Conservation (phyloP, 495 filamentous ascomycete genomes). For the Hypomontagnella monticulosa region DNA sequence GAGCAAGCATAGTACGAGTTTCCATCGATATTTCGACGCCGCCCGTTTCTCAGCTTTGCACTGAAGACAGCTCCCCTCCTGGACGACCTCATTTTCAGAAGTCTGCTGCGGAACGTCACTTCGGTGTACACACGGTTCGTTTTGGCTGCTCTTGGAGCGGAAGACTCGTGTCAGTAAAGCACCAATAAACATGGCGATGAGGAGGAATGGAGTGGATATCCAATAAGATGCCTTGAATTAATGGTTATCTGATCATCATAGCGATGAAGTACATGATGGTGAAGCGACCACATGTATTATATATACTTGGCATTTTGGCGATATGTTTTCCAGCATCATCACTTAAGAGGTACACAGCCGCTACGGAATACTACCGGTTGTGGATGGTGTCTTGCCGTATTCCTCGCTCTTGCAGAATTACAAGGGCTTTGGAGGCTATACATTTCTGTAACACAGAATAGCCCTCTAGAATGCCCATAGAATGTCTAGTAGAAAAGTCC, state of each 20-base stretch:
- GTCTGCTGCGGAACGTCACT: conserved; percentile 4
- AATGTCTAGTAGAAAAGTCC: too few relatives aligned
- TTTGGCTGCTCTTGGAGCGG: background rate
- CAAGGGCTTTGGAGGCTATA: conserved; percentile 7
- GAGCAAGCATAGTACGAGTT: conserved; percentile 62
- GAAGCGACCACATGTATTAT: conserved; percentile 15
- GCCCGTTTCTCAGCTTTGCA: conserved; percentile 35
- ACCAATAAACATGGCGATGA: conserved; percentile 12
- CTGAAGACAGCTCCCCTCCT: conserved; percentile 11
- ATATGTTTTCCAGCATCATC: background rate
- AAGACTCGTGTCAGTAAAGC: conserved; percentile 7
- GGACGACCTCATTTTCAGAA: background rate
- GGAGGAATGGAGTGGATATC: background rate
- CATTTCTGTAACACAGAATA: too few relatives aligned
- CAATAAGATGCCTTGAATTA: background rate
- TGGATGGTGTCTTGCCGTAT: too few relatives aligned
- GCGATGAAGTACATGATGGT: background rate
- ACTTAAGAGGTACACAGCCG: too few relatives aligned
- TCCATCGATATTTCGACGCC: conserved; percentile 59
- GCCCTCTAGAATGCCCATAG: too few relatives aligned
- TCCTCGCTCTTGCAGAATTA: too few relatives aligned
- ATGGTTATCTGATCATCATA: conserved; percentile 6
- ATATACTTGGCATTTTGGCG: conserved; percentile 11
- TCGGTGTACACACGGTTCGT: conserved; percentile 29
- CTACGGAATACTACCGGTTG: too few relatives aligned